Evolutionary conservation across 805 yeast genomes (phyloP), one percentile per base, ranked within the genome.

Genomic region (Cyberlindnera mrakii): DNA sequence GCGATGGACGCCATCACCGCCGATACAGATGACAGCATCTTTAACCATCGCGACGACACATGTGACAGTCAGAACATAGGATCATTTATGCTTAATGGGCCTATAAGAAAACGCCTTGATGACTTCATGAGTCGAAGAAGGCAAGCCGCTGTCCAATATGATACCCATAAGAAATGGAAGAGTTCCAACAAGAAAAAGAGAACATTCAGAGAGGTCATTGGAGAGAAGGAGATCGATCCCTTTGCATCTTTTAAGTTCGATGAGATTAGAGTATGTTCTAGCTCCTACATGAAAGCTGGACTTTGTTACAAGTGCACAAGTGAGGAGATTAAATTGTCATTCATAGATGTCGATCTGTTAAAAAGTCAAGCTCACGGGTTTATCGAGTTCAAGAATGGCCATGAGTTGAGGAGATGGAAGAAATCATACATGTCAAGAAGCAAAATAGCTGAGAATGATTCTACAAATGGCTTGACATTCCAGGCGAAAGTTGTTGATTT

Each of bases 251-350:
- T 33, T 29, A 33, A 36, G 16, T 51, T 54, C 13, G 42, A 42
- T 1, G n/a, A 29, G 3, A 50, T 51, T 15, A 39, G 56, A 37
- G 47, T 52, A 1, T 30, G 16, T 4, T 33, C 39, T 0, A 44
- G 47, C 16, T 47, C 57, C 2, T 54, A 50, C 15, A 30, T 56
- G 33, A 46, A 42, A 27, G 38, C 53, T 15, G 59, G 60, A 1
- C 29, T 39, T 33, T 32, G 31, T 27, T 31, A 27, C 25, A 36
- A 29, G 39, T 18, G 39, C 11, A 20, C n/a, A 6, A 18, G 15
- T 27, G 50, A 49, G 5, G 35, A 36, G 5, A 20, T 47, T 19
- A 33, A 32, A 17, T 13, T 50, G 23, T 29, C 49, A 3, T 44
- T 55, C 23, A 11, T 47, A 4, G 17, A 38, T 20, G 38, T 45